These are phyloP conservation scores for Karstenula rhodostoma DNA, from an alignment of 2,329 filamentous ascomycete species.

Conservation along the genomic window DNA sequence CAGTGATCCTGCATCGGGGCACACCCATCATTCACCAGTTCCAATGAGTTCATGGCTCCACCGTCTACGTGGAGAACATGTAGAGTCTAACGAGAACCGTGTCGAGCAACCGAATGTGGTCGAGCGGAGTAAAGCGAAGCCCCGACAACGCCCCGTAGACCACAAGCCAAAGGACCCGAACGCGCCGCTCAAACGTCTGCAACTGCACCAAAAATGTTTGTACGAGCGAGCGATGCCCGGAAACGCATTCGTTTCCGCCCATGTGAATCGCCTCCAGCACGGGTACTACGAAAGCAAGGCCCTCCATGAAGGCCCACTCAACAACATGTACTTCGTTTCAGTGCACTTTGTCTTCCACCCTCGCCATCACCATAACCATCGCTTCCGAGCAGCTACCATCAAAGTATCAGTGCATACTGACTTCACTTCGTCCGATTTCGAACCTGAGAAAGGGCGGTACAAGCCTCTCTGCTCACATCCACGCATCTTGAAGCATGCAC, in stretches of 20 bases:
- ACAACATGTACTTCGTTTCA: slow-evolving; percentile 59
- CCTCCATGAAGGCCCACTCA: slow-evolving; percentile 52
- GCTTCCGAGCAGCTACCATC: slow-evolving; percentile 59
- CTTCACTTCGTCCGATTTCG: slow-evolving; percentile 16
- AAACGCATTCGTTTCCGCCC: slow-evolving; percentile 58
- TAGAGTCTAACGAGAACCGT: not conserved
- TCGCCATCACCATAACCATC: slow-evolving; percentile 51
- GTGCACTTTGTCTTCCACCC: slow-evolving; percentile 61
- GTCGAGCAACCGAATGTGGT: not conserved
- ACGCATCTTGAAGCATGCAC: slow-evolving; percentile 59
- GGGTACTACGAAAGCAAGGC: slow-evolving; percentile 55
- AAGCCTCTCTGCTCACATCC: slow-evolving; percentile 42
- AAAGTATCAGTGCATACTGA: slow-evolving; percentile 49
- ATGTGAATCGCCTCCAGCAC: slow-evolving; percentile 60
- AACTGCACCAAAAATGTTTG: slow-evolving; percentile 52
- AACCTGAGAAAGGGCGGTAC: slow-evolving; percentile 19
- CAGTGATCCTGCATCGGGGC: not conserved
- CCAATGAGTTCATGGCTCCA: slow-evolving; percentile 25
- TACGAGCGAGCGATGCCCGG: slow-evolving; percentile 60
- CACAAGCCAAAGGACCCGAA: slow-evolving; percentile 33
- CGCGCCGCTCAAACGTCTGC: slow-evolving; percentile 33
- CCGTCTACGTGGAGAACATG: slow-evolving; percentile 15
- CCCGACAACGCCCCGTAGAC: slow-evolving; percentile 15
- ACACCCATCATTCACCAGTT: not conserved
- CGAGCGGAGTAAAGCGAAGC: slow-evolving; percentile 15